phyloP scores from a whole-genome alignment of 306 rosid species.

The Prunus campanulata region DNA sequence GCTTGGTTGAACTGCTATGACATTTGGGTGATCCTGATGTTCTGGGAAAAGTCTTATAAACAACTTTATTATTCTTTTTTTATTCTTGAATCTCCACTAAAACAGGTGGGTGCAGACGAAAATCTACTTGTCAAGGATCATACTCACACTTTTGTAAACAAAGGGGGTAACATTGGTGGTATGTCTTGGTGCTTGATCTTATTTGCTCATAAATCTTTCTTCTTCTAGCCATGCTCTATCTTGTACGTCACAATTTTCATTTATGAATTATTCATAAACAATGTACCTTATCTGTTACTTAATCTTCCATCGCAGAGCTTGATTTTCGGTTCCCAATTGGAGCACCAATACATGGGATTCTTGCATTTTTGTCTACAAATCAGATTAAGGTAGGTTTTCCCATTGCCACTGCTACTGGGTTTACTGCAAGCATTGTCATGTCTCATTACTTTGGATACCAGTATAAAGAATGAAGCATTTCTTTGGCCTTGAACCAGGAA shows the following conservation, averaged over 20 bases:
- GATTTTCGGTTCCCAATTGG: slow-evolving; percentile 94
- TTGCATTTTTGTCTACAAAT: slow-evolving; percentile 91
- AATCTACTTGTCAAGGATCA: slow-evolving; percentile 97
- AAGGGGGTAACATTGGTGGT: slow-evolving; percentile 98
- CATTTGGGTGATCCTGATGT: background rate
- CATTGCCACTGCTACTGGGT: slow-evolving; percentile 5
- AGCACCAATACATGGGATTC: slow-evolving; percentile 92
- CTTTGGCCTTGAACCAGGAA: background rate
- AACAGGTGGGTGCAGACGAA: slow-evolving; percentile 79
- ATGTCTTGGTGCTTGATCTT: slow-evolving; percentile 30
- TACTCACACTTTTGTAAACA: slow-evolving; percentile 91
- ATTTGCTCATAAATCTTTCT: background rate
- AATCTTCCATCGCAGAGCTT: slow-evolving; percentile 66
- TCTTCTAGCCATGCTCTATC: slow-evolving; percentile 7
- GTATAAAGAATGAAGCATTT: background rate
- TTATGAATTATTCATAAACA: background rate
- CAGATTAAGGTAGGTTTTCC: slow-evolving; percentile 63
- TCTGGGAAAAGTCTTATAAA: too few species aligned
- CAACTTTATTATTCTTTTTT: background rate
- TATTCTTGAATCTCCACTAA: slow-evolving; percentile 20
- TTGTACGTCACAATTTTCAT: slow-evolving; percentile 4
- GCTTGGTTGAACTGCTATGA: slow-evolving; percentile 17
- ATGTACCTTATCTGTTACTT: slow-evolving; percentile 20
- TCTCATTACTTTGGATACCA: background rate
- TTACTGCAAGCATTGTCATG: slow-evolving; percentile 5